These are phyloP conservation scores for Solanum raphanifolium DNA, from an alignment of 257 asterid species.

Conservation along the genomic window DNA sequence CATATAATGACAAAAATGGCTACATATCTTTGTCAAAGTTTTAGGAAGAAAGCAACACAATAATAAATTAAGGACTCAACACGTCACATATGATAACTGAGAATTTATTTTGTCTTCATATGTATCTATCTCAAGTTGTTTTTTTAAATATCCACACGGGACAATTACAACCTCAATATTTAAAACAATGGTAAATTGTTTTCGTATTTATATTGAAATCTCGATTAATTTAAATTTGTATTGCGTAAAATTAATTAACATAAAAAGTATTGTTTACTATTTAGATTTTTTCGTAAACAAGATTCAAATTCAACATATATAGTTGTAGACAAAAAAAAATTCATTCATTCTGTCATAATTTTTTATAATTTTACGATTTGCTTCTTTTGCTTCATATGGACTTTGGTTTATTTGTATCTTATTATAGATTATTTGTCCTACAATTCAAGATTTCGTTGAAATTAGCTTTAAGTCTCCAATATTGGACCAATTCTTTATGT, in stretches of 20 bases:
- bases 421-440: not conserved
- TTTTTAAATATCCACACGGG: not conserved
- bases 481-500: not conserved
- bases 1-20: not conserved
- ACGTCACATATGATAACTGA: not conserved
- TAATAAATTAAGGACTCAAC: not conserved
- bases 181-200: no score
- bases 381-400: not conserved
- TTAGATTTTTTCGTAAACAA: not conserved
- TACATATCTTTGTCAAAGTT: not conserved
- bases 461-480: not conserved
- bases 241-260: rapidly evolving
- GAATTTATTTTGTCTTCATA: not conserved
- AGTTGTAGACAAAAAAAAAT: not conserved
- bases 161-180: no score
- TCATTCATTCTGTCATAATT: not conserved
- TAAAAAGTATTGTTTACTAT: not conserved
- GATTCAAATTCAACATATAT: rapidly evolving
- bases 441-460: not conserved
- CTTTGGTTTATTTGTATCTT: not conserved
- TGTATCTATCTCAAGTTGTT: not conserved
- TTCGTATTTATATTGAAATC: rapidly evolving
- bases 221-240: not conserved
- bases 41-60: not conserved
- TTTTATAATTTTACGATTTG: not conserved